Percentiles rank a stretch among this genome's conserved stretches.
These are phyloP conservation scores for Amphicarpaea edgeworthii DNA, from an alignment of 306 rosid genomes.

Conservation along the genomic window DNA sequence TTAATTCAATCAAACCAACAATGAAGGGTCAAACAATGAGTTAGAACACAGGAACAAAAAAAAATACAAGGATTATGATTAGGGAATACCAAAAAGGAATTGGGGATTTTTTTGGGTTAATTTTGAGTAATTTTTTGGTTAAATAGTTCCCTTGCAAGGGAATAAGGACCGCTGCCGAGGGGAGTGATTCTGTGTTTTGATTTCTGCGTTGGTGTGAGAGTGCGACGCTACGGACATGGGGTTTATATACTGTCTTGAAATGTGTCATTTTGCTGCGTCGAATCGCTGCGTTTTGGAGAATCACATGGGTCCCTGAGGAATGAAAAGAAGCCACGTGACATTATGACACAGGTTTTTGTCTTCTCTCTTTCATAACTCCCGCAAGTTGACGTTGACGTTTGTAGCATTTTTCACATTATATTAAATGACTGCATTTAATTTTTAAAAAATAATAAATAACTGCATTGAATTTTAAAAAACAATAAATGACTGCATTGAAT, in stretches of 20 bases:
- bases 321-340: too few species aligned
- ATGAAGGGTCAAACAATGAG: neutral
- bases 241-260: neutral
- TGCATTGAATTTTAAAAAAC: too few species aligned
- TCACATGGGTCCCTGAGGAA: too few species aligned
- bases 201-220: too few species aligned
- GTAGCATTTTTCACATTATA: neutral
- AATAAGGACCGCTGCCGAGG: neutral
- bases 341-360: neutral
- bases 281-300: neutral
- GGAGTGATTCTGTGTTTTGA: neutral
- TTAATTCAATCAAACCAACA: neutral
- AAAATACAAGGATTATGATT: neutral
- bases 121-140: neutral
- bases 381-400: neutral
- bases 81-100: neutral
- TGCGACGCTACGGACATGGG: neutral
- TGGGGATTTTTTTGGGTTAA: neutral
- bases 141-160: neutral
- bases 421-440: neutral
- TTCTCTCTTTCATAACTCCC: neutral
- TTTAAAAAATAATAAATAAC: too few species aligned
- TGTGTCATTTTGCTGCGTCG: too few species aligned
- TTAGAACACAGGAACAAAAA: fast-evolving
- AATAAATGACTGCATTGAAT: too few species aligned